phyloP scores from a whole-genome alignment of 2,329 filamentous ascomycete genomes.

The Epichloe aotearoae region DNA sequence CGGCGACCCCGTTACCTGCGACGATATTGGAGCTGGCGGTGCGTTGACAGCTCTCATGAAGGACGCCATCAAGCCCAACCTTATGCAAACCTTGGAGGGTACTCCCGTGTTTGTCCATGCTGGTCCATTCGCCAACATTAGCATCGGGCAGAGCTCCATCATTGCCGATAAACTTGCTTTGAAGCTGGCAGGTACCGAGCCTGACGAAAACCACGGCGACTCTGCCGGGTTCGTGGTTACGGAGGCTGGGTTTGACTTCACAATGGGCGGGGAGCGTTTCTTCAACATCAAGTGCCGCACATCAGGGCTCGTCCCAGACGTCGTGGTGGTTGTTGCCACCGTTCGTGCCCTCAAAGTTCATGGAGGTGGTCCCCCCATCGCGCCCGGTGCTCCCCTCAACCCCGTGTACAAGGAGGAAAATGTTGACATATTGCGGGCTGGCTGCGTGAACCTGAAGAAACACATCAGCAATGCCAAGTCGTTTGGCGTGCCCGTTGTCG shows the following conservation, averaged over 20 bases:
- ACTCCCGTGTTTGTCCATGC: conserved; percentile 97
- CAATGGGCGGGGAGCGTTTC: conserved; percentile 99
- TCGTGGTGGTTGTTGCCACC: conserved; percentile 89
- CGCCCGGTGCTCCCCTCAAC: conserved; percentile 70
- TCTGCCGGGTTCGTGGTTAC: conserved; percentile 92
- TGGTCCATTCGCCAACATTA: conserved; percentile 96
- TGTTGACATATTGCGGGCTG: conserved; percentile 74
- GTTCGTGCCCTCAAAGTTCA: conserved; percentile 95
- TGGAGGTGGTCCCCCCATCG: conserved; percentile 87
- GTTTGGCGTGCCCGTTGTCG: conserved; percentile 87
- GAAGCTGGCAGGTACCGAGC: conserved; percentile 89
- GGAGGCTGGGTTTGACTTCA: conserved; percentile 97
- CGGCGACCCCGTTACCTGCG: conserved; percentile 88
- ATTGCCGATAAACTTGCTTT: conserved; percentile 90
- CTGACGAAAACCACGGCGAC: conserved; percentile 68
- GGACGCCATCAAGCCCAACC: conserved; percentile 96
- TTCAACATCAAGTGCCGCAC: conserved; percentile 99
- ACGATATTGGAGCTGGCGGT: conserved; percentile 86
- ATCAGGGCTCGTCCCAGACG: conserved; percentile 83
- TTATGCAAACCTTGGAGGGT: conserved; percentile 96
- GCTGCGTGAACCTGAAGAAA: conserved; percentile 90
- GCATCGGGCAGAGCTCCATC: conserved; percentile 90
- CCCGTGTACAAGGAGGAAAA: conserved; percentile 91
- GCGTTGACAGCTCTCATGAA: conserved; percentile 91
- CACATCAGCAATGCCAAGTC: conserved; percentile 82